Evolutionary conservation across 106 monocot species (phyloP).

Genomic region (Iris macrosiphon): DNA sequence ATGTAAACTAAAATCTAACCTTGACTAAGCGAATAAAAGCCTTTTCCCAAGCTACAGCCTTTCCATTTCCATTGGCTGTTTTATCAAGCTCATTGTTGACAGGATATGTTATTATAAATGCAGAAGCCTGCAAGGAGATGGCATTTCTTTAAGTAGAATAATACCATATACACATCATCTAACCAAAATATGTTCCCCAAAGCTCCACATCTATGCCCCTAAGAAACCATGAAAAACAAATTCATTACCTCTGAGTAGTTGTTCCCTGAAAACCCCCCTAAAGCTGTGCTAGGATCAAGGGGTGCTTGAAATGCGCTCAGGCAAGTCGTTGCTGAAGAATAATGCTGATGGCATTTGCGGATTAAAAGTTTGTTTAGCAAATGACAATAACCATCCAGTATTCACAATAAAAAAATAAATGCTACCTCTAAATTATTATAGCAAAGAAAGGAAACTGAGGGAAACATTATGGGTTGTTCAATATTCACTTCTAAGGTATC

Average conservation of each 20-base stretch:
- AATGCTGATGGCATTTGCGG: constrained; percentile 52
- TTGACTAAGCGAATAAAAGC: constrained; percentile 70
- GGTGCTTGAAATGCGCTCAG: constrained; percentile 90
- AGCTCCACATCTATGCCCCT: background rate
- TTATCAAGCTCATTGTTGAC: constrained; percentile 80
- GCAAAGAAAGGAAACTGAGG: too few relatives aligned
- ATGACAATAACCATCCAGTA: background rate
- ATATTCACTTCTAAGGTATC: too few relatives aligned
- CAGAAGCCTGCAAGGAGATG: constrained; percentile 60
- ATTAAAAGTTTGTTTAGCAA: constrained; percentile 5
- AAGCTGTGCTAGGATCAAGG: constrained; percentile 85
- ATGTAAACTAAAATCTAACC: constrained; percentile 49
- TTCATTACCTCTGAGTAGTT: constrained; percentile 77
- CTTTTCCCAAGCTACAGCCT: constrained; percentile 88
- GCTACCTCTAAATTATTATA: too few relatives aligned
- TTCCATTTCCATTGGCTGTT: constrained; percentile 59
- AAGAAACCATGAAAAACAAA: background rate
- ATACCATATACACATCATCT: background rate
- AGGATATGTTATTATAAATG: constrained; percentile 94
- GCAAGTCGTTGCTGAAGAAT: constrained; percentile 72
- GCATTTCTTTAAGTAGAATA: background rate
- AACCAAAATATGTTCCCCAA: constrained; percentile 5
- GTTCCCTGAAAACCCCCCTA: constrained; percentile 87
- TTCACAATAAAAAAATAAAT: too few relatives aligned
- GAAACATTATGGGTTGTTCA: too few relatives aligned